Percentiles rank a stretch among this genome's conserved stretches.
Conservation (phyloP, 148 eudicot genomes). For the Nepenthes gracilis region DNA sequence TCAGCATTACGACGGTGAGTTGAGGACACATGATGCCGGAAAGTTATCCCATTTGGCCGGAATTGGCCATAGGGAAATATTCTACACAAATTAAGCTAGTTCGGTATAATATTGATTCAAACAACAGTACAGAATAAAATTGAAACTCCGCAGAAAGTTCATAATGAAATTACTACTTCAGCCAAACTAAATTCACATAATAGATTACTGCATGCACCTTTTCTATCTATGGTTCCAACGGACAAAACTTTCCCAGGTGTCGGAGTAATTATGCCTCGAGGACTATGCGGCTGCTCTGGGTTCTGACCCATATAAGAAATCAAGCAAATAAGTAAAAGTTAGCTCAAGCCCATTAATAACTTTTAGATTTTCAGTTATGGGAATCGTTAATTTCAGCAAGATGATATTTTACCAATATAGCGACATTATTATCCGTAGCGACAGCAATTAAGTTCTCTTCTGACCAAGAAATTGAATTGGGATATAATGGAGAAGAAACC, state of each 20-base stretch:
- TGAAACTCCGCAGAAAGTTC: not conserved
- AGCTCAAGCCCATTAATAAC: not conserved
- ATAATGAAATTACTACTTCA: not conserved
- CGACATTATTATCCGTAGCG: constrained; percentile 54
- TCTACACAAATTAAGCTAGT: too few relatives aligned
- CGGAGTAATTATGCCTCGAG: constrained; percentile 61
- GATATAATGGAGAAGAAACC: constrained; percentile 49
- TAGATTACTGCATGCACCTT: constrained; percentile 26
- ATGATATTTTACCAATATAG: constrained; percentile 48
- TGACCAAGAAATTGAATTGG: constrained; percentile 79
- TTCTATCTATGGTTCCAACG: constrained; percentile 50
- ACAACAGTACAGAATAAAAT: not conserved
- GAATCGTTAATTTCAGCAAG: too few relatives aligned
- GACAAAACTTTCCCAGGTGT: constrained; percentile 40
- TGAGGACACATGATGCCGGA: too few relatives aligned
- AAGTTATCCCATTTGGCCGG: too few relatives aligned
- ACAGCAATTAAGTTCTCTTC: constrained; percentile 76
- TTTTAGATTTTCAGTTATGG: not conserved
- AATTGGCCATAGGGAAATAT: too few relatives aligned
- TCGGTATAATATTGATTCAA: too few relatives aligned
- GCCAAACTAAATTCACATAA: not conserved
- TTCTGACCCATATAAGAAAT: constrained; percentile 23
- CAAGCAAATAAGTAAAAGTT: not conserved
- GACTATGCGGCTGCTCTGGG: constrained; percentile 52
- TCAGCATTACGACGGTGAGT: too few relatives aligned